Conservation (phyloP, 2,329 filamentous ascomycete genomes). For the Cladosporium sp. region DNA sequence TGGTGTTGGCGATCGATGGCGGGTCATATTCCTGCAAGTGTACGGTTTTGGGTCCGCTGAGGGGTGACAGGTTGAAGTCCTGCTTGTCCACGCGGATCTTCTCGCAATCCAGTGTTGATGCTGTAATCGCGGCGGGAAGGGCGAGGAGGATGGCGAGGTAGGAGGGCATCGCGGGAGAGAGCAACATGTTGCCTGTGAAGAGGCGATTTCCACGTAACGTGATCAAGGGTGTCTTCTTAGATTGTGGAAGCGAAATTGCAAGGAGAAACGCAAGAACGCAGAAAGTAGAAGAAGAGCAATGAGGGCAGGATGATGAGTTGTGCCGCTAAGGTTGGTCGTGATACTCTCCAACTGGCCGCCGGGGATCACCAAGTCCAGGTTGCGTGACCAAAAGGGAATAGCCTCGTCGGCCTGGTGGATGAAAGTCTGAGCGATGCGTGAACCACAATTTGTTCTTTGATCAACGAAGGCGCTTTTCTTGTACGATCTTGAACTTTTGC, state of each 20-base stretch:
- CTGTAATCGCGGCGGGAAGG: slow-evolving; percentile 32
- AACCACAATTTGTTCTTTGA: too few species aligned
- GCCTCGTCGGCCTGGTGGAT: background rate
- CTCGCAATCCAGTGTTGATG: slow-evolving; percentile 57
- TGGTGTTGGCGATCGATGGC: slow-evolving; percentile 62
- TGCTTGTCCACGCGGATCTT: slow-evolving; percentile 55
- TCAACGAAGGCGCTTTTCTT: too few species aligned
- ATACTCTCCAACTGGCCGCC: background rate
- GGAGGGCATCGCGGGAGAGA: slow-evolving; percentile 17
- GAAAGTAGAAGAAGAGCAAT: slow-evolving; percentile 5
- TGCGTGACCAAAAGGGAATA: background rate
- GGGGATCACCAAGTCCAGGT: slow-evolving; percentile 1
- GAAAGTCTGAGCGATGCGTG: too few species aligned
- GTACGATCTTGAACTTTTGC: too few species aligned
- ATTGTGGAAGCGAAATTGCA: background rate
- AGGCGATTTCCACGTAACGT: background rate
- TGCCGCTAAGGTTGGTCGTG: slow-evolving; percentile 6
- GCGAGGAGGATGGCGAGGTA: slow-evolving; percentile 22
- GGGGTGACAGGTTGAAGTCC: slow-evolving; percentile 59
- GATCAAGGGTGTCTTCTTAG: background rate
- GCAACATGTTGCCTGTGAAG: background rate
- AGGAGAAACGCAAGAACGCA: background rate
- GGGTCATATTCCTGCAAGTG: slow-evolving; percentile 48
- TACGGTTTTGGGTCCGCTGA: slow-evolving; percentile 65
- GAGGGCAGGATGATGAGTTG: background rate